Evolutionary conservation across 2,329 filamentous ascomycete genomes (phyloP).

Genomic region (Cercospora citrullina): DNA sequence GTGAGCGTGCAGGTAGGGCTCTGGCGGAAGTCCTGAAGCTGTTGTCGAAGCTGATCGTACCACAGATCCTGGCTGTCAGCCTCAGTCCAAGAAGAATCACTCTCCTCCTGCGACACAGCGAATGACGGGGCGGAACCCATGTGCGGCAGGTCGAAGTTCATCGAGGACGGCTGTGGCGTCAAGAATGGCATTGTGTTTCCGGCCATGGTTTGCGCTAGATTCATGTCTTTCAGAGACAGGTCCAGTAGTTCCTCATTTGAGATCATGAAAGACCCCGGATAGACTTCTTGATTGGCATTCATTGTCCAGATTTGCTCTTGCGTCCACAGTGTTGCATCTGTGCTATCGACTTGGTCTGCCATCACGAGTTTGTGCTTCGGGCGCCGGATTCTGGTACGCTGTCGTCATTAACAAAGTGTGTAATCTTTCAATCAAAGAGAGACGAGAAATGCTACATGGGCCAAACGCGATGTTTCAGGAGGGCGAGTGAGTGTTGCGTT

Average conservation of each 20-base stretch:
- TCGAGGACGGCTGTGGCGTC: background rate
- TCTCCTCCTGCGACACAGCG: constrained; percentile 11
- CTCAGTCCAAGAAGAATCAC: constrained; percentile 21
- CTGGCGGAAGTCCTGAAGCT: constrained; percentile 16
- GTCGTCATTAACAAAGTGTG: constrained; percentile 8
- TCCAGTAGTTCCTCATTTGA: constrained; percentile 10
- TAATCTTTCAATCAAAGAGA: constrained; percentile 2
- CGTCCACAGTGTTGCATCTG: background rate
- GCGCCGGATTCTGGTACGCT: background rate
- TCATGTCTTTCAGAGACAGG: constrained; percentile 4
- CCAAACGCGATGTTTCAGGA: background rate
- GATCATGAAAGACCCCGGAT: constrained; percentile 3
- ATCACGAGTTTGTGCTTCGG: background rate
- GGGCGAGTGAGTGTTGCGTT: background rate
- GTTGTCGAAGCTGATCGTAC: constrained; percentile 12
- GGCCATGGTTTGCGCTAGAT: background rate
- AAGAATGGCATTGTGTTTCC: background rate
- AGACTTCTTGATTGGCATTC: background rate
- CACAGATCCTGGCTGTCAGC: constrained; percentile 18
- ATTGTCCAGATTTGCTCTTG: constrained; percentile 4
- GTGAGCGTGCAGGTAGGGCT: constrained; percentile 11
- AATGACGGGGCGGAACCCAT: background rate
- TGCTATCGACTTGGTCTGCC: background rate
- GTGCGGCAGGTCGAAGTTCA: background rate
- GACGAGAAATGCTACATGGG: background rate